Base-by-base conservation (phyloP, 495 filamentous ascomycete species). In the Trichoderma parareesei region DNA sequence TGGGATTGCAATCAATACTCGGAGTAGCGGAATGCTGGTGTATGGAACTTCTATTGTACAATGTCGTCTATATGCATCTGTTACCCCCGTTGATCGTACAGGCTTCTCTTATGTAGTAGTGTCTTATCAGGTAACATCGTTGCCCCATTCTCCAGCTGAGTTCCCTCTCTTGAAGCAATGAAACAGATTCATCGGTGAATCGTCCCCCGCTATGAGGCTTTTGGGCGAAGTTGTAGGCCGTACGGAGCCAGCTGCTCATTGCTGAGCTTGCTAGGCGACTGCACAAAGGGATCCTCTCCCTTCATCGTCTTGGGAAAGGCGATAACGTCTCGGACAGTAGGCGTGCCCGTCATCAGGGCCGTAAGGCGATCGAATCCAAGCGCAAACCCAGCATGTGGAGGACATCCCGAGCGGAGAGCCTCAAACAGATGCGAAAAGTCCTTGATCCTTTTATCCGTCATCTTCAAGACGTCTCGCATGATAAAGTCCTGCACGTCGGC, bases 301-400 rank as follows among this genome's bases (percentile, higher is more conserved):
- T 88, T 93, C 42, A 89, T 89, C 61, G 81, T 89, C 77, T 98
- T 98, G 3, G 94, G 94, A 73, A 98, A 98, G 1, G 93, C 93
- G 72, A 97, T 96, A 16, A 98, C 94, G 78, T 98, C 93, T 64
- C 89, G 77, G 9, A 98, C 84, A 7, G 85, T 88, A 33, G 90
- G 85, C 57, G 84, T 87, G 11, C 87, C 87, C 27, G 87, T 79
- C 78, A 98, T 83, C 5, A 96, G 79, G 6, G 94, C 87, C n/a
- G 94, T 78, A 40, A 98, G 76, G 44, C 94, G 85, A 71, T 98
- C 94, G 70, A 96, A 96, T 0, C 94, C 94, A 16, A 98, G 76
- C 0, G 94, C 94, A 57, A 98, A 85, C 0, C 94, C 94, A 0
- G 94, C 93, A 75, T 98, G 94, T 1, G 94, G 94, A n/a, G 94